Base-by-base conservation (phyloP, 2,329 filamentous ascomycete genomes). In the Pyrenophora teres region DNA sequence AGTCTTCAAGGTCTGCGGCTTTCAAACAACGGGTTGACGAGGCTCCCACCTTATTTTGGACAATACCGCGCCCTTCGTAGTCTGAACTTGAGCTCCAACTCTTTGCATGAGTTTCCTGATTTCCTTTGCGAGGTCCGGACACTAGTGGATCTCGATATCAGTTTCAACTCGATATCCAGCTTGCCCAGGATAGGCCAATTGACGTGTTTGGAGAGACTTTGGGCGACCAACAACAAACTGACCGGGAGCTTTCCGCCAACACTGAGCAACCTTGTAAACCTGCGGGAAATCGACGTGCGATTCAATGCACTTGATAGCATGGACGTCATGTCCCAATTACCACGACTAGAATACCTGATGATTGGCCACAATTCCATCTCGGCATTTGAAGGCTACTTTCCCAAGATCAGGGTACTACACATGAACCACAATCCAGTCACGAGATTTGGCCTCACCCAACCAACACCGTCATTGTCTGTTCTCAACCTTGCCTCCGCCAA, bases 351-450 rank as follows among this genome's bases (percentile, higher is more conserved):
- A 74, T 89, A 90, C 56, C 78, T 97, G 19, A 89, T 91, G 52
- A 88, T 93, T 31, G 93, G 96, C 39, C 93, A 99, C 79, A 99
- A 99, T 72, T 84, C 85, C 40, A 89, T 99, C 40, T 95, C 92
- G 0, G 88, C 89, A 41, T 97, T 97, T 67, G 87, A 89, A 57
- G 92, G 92, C 35, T 86, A 85, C n/a, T 99, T 99, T 67, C 83
- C 89, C 39, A 88, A 87, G 59, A 83, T 99, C 18, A 86, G 92
- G 50, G 87, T 89, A 33, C 79, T 99, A 48, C 90, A 93, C 67
- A 80, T 99, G 57, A 96, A 99, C 71, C 92, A 94, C 55, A 97
- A 96, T 68, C 94, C 94, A 0, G 85, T 99, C 56, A 97, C 94
- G 13, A 90, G 92, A 56, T 99, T 99, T 60, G 90, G 95, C 63